A percentile compares a stretch with the other conserved stretches of the same genome.
These are phyloP conservation scores for Fistulifera solaris DNA, from an alignment of 108 stramenopile genomes.

Conservation along the genomic window DNA sequence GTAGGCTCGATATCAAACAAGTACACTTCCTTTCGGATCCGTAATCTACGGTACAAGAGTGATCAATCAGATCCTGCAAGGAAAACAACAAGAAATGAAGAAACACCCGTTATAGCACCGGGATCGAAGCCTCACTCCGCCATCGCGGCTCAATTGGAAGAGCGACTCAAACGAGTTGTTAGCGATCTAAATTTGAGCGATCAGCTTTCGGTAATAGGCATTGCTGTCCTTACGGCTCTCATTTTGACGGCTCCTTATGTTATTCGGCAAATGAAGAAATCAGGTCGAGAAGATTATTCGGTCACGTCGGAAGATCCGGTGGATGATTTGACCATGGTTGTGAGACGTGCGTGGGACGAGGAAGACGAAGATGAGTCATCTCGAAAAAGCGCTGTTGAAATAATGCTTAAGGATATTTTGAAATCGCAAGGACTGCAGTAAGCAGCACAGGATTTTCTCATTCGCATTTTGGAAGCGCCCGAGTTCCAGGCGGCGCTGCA, in stretches of 20 bases:
- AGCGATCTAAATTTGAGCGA: constrained; percentile 8
- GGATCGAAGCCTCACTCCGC: not conserved
- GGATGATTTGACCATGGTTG: constrained; percentile 24
- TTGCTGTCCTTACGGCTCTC: constrained; percentile 1
- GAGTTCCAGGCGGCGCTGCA: constrained; percentile 59
- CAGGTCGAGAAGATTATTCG: not conserved
- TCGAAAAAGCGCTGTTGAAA: constrained; percentile 16
- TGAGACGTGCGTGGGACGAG: constrained; percentile 8
- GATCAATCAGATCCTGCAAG: not conserved
- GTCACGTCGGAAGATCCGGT: constrained; percentile 29
- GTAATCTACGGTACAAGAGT: not conserved
- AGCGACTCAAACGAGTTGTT: constrained; percentile 5
- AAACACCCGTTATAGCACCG: not conserved
- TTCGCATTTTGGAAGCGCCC: constrained; percentile 42
- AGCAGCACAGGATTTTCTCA: constrained; percentile 28
- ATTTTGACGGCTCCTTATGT: constrained; percentile 7
- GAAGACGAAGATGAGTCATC: constrained; percentile 5
- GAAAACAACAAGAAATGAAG: not conserved
- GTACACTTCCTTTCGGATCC: no score
- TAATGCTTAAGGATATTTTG: constrained; percentile 26
- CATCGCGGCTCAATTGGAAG: not conserved
- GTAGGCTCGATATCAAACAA: no score
- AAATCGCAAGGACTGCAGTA: constrained; percentile 31
- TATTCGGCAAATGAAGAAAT: constrained; percentile 7
- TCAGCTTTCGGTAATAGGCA: constrained; percentile 1